Conservation (phyloP, 164 flowering plant species). For the Liriodendron chinense region DNA sequence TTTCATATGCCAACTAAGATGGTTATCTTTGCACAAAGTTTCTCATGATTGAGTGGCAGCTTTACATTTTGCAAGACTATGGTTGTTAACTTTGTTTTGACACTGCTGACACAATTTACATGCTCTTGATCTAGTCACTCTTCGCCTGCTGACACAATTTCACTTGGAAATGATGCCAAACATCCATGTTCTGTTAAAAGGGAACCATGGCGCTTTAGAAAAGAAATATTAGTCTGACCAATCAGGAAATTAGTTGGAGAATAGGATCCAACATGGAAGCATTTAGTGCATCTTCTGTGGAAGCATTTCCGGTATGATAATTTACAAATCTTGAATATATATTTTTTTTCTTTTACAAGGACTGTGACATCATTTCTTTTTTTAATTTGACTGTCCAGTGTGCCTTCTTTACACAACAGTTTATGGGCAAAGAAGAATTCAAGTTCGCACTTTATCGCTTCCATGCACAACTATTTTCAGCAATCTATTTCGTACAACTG, state of each 20-base stretch:
- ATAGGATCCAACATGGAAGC: no score
- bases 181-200: no score
- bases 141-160: no score
- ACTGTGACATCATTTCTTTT: neutral
- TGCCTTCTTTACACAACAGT: conserved; percentile 98
- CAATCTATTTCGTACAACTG: conserved; percentile 87
- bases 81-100: neutral
- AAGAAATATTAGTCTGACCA: no score
- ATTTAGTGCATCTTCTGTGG: neutral
- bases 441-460: conserved; percentile 83
- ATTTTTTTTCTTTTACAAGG: neutral
- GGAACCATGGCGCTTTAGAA: no score
- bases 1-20: neutral
- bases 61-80: neutral
- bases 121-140: no score
- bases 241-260: no score
- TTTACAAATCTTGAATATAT: neutral
- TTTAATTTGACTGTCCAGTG: conserved; percentile 49
- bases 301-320: neutral
- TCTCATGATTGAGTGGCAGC: neutral
- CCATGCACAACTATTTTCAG: conserved; percentile 83
- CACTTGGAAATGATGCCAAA: no score
- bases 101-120: neutral
- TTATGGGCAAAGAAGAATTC: conserved; percentile 95
- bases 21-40: neutral